Evolutionary conservation across 768 basidiomycete species (phyloP), one percentile per base, ranked within the genome.

Genomic region (Artomyces pyxidatus): DNA sequence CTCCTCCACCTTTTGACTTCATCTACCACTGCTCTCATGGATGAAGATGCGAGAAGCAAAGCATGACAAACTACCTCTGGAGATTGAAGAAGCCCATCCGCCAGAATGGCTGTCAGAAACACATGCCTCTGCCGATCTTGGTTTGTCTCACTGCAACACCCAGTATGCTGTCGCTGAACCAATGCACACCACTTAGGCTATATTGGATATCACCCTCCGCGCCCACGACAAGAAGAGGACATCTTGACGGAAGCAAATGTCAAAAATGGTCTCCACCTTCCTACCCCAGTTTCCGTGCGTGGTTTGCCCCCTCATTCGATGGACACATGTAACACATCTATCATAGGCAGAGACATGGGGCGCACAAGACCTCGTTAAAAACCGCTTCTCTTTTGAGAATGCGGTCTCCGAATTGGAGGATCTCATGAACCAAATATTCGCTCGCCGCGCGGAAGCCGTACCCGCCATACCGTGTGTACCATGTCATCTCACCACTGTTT

Each of bases 371-470:
- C 69, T 73, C 50, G 71, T 80, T 22, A 74, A 73, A 48, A 73
- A 71, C 42, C 71, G 67, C 22, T 61, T 85, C 29, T 71, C 75
- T 38, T 71, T 77, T 37, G 68, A 71, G 25, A 71, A 71, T 53
- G 73, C 77, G 4, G 64, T 88, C 3, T 59, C 63, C 3, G 80
- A 80, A 42, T 67, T 91, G 30, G 86, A 89, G 57, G 76, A 79
- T 44, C 68, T 92, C 25, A 85, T 90, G 80, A 76, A 80, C 45
- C 83, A 86, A 55, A 78, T 91, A 43, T 85, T 89, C 50, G 61
- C 70, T 42, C 78, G 84, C 29, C 75, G 80, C 42, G 70, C 74
- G 8, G 81, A 85, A 45, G 71, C 64, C 47, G 62, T 76, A 10
- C 73, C 83, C 17, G 48, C 71, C 4, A 68, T 91, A 39, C 82